Conservation (phyloP, 2,329 filamentous ascomycete genomes). For the Fusarium anthophilum region DNA sequence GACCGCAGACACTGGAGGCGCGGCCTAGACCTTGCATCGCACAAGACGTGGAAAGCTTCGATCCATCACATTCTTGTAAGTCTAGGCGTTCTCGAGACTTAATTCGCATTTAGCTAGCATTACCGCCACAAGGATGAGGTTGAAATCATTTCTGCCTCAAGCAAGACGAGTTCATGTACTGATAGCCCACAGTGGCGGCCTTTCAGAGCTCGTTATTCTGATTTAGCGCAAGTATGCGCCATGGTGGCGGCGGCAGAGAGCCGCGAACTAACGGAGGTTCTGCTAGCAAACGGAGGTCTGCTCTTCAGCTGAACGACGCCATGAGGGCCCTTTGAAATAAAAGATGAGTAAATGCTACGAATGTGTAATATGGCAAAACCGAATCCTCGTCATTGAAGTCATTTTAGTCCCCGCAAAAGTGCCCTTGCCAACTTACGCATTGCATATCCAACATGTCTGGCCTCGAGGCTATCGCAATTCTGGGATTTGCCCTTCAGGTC, state of each 20-base stretch:
- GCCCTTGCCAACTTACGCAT: too few species aligned
- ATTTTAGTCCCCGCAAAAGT: accelerated
- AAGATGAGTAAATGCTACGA: background rate
- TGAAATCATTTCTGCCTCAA: background rate
- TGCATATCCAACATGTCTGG: background rate
- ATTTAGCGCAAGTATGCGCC: background rate
- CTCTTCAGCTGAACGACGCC: background rate
- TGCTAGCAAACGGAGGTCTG: background rate
- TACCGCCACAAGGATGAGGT: background rate
- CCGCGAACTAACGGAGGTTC: background rate
- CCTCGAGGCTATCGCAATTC: background rate
- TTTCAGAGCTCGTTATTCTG: background rate
- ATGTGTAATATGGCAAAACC: accelerated
- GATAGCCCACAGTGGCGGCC: background rate
- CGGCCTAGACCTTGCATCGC: background rate
- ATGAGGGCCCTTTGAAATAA: background rate
- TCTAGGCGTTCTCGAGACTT: background rate
- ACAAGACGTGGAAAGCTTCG: background rate
- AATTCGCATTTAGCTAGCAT: background rate
- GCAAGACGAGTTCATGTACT: accelerated
- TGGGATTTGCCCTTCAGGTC: background rate
- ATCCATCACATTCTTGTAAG: background rate
- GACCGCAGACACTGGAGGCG: background rate
- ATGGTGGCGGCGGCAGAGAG: background rate
- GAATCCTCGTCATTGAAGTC: accelerated